These are phyloP conservation scores for Dictyostelium citrinum DNA, from an alignment of 78 protist genomes.

Conservation along the genomic window DNA sequence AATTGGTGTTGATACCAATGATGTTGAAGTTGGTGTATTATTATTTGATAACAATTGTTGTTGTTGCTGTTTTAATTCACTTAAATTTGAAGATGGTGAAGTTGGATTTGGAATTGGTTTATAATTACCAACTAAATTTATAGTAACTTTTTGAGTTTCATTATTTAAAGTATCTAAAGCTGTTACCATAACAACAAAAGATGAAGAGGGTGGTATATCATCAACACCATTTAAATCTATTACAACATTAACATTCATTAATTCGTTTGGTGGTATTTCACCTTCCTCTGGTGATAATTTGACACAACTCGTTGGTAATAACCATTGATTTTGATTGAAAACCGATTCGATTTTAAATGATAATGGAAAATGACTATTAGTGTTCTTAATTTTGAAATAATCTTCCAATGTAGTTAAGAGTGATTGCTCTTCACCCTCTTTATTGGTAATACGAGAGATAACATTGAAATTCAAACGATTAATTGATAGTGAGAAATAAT, in stretches of 20 bases:
- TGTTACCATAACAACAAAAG: constrained; percentile 4
- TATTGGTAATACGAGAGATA: constrained; percentile 37
- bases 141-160: constrained; percentile 38
- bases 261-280: constrained; percentile 57
- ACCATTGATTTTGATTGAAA: not conserved
- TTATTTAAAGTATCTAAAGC: constrained; percentile 34
- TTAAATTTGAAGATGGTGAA: not conserved
- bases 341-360: not conserved
- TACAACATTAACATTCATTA: constrained; percentile 2
- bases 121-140: constrained; percentile 32
- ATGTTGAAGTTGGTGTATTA: constrained; percentile 16
- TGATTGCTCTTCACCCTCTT: constrained; percentile 42
- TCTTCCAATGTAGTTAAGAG: not conserved
- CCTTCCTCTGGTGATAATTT: constrained; percentile 16
- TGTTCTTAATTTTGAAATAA: constrained; percentile 54
- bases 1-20: not conserved
- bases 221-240: not conserved
- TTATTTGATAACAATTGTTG: not conserved
- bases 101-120: constrained; percentile 29
- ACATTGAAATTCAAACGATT: constrained; percentile 38
- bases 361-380: constrained; percentile 15
- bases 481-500: constrained; percentile 21
- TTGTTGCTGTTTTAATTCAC: not conserved
- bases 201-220: constrained; percentile 44
- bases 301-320: not conserved